Conservation (phyloP, 2,329 filamentous ascomycete genomes). For the Colletotrichum caudatum region DNA sequence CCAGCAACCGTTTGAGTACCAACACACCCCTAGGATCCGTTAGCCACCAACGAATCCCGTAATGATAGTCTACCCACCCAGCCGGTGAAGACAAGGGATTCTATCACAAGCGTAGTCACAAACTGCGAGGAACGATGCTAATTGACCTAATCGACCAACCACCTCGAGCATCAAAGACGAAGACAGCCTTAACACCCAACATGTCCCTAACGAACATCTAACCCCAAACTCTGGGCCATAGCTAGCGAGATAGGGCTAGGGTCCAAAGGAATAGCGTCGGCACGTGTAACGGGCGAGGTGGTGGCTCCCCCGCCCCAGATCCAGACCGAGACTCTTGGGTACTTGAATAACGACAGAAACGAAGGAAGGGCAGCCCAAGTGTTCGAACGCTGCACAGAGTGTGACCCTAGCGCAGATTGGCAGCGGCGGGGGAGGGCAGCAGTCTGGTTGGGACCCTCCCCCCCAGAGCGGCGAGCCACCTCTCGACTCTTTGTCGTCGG, state of each 20-base stretch:
- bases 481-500: neutral
- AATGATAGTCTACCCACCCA: neutral
- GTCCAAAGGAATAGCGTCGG: neutral
- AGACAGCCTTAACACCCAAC: neutral
- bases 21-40: conserved; percentile 1
- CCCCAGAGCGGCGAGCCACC: neutral
- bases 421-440: neutral
- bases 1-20: neutral
- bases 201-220: neutral
- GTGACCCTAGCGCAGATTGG: neutral
- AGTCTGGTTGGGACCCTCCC: neutral
- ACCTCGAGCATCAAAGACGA: neutral
- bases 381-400: neutral
- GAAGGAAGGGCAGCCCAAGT: neutral
- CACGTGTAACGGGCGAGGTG: neutral
- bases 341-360: neutral
- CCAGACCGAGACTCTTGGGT: neutral
- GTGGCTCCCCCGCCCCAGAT: neutral
- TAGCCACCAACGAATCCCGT: neutral
- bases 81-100: neutral
- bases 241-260: neutral
- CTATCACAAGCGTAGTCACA: neutral
- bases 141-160: no score
- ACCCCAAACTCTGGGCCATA: neutral
- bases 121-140: no score